phyloP scores from a whole-genome alignment of 2,329 filamentous ascomycete species.

The Aspergillus sergii region DNA sequence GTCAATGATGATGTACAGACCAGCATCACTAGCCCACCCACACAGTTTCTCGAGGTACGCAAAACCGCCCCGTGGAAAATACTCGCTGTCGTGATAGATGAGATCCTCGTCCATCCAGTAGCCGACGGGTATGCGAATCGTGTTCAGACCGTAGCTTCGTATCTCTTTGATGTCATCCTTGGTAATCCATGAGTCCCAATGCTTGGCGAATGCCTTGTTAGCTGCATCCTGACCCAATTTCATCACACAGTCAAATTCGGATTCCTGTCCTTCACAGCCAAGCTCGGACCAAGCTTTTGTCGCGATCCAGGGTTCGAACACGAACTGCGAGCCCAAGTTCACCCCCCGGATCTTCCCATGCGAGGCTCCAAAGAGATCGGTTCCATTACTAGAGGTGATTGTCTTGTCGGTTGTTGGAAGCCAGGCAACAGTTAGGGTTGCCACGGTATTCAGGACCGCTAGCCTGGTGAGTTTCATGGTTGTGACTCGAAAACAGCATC shows the following conservation, averaged over 20 bases:
- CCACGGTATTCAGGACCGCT: neutral
- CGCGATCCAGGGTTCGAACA: slow-evolving; percentile 60
- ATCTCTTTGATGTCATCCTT: slow-evolving; percentile 54
- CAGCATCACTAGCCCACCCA: slow-evolving; percentile 52
- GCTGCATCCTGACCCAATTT: slow-evolving; percentile 51
- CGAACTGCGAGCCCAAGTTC: slow-evolving; percentile 56
- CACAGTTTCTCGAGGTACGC: slow-evolving; percentile 52
- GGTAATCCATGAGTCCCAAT: slow-evolving; percentile 57
- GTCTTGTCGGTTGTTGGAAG: slow-evolving; percentile 29
- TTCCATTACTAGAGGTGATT: slow-evolving; percentile 26
- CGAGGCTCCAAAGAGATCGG: slow-evolving; percentile 25
- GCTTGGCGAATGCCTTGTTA: slow-evolving; percentile 51
- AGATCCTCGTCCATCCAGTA: slow-evolving; percentile 59
- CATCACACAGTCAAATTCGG: slow-evolving; percentile 59
- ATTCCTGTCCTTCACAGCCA: slow-evolving; percentile 50
- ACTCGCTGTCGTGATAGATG: slow-evolving; percentile 51
- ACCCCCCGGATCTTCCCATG: slow-evolving; percentile 56
- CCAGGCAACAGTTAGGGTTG: slow-evolving; percentile 22
- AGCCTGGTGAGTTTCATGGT: neutral
- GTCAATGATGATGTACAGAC: slow-evolving; percentile 58
- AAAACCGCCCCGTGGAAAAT: slow-evolving; percentile 55
- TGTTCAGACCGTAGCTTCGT: slow-evolving; percentile 54
- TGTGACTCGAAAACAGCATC: neutral
- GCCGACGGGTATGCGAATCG: slow-evolving; percentile 57
- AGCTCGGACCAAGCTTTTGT: slow-evolving; percentile 50